These are phyloP conservation scores for Sanghuangporus weigelae DNA, from an alignment of 1,284 basidiomycete genomes.

Conservation along the genomic window DNA sequence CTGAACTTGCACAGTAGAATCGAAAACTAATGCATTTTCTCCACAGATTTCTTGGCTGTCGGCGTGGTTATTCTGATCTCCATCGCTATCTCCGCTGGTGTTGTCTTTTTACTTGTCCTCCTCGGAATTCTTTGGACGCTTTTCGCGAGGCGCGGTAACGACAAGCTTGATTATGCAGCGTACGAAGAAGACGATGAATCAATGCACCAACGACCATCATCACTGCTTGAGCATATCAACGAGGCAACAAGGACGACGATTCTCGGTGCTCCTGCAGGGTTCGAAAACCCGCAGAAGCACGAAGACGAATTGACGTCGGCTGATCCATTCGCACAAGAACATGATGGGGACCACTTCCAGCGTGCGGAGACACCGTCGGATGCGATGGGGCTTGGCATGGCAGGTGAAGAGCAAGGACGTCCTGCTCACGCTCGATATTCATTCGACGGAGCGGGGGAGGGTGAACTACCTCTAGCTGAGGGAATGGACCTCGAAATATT, in stretches of 20 bases:
- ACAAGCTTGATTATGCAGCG: conserved; percentile 47
- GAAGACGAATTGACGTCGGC: conserved; percentile 38
- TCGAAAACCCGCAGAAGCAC: conserved; percentile 46
- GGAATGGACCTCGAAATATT: conserved; percentile 74
- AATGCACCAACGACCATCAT: conserved; percentile 68
- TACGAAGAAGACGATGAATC: conserved; percentile 73
- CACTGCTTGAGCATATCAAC: conserved; percentile 82
- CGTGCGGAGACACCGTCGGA: conserved; percentile 77
- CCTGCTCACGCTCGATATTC: conserved; percentile 77
- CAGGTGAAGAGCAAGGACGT: conserved; percentile 61
- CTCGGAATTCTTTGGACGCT: conserved; percentile 88
- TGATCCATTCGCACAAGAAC: conserved; percentile 50
- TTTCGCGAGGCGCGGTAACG: conserved; percentile 73
- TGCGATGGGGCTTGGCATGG: conserved; percentile 47
- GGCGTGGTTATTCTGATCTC: conserved; percentile 96
- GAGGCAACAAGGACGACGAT: conserved; percentile 79
- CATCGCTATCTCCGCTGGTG: conserved; percentile 92
- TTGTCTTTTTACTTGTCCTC: conserved; percentile 88
- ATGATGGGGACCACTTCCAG: conserved; percentile 68
- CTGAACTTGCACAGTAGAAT: not conserved
- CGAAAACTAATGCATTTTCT: conserved; percentile 14
- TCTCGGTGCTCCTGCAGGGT: conserved; percentile 42
- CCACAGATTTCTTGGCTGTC: conserved; percentile 76
- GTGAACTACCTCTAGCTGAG: conserved; percentile 63
- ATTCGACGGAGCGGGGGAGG: conserved; percentile 72